phyloP scores from a whole-genome alignment of 108 stramenopile genomes.

The Hondaea fermentalgiana region DNA sequence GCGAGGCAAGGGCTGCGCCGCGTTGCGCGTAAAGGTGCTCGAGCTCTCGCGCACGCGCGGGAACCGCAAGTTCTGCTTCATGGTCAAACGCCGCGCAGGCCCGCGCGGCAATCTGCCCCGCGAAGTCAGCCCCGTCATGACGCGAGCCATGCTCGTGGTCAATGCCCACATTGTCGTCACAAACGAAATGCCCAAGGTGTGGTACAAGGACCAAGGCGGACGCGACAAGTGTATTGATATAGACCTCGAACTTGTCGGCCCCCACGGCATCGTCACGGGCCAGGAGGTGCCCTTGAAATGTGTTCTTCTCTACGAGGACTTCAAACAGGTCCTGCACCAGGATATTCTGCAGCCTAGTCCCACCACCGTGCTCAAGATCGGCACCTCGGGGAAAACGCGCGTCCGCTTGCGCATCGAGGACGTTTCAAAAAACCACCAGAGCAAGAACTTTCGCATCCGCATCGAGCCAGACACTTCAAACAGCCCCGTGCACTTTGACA shows the following conservation, averaged over 20 bases:
- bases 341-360: constrained; percentile 49
- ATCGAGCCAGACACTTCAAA: constrained; percentile 48
- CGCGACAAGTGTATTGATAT: constrained; percentile 71
- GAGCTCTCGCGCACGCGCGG: background rate
- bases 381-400: constrained; percentile 27
- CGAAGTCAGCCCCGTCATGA: constrained; percentile 17
- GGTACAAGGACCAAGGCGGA: constrained; percentile 87
- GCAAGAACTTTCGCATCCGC: constrained; percentile 59
- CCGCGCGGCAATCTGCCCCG: background rate
- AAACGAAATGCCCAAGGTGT: constrained; percentile 40
- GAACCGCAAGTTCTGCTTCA: constrained; percentile 8
- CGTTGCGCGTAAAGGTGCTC: background rate
- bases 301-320: constrained; percentile 43
- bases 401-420: constrained; percentile 70
- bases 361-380: constrained; percentile 24
- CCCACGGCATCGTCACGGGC: constrained; percentile 36
- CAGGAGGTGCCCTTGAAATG: constrained; percentile 42
- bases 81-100: background rate
- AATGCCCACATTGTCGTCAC: background rate
- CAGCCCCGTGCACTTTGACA: constrained; percentile 47
- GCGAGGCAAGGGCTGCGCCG: background rate
- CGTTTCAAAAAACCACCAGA: constrained; percentile 79
- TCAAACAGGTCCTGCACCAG: constrained; percentile 57
- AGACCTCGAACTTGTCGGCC: constrained; percentile 47
- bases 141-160: constrained; percentile 10